Evolutionary conservation across 2,329 filamentous ascomycete species (phyloP).

Genomic region (Colletotrichum chrysophilum): DNA sequence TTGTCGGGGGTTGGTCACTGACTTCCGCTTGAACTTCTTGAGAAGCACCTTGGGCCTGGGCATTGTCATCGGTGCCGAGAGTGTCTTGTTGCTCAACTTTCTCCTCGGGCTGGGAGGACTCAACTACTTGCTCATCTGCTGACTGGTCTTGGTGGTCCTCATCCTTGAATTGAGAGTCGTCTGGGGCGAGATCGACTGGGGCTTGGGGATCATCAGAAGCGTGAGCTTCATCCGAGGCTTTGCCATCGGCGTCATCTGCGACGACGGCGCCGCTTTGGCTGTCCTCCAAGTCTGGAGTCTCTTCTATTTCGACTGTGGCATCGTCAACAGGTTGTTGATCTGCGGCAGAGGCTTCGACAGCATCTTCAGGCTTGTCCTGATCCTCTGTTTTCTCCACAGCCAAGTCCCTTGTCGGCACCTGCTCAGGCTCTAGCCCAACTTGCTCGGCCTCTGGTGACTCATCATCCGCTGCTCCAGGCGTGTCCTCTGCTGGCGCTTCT

Average conservation of each 20-base stretch:
- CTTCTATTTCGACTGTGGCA: neutral
- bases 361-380: neutral
- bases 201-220: neutral
- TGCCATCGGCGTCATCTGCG: neutral
- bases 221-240: neutral
- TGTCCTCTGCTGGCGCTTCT: neutral
- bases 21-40: constrained; percentile 8
- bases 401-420: neutral
- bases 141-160: neutral
- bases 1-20: constrained; percentile 5
- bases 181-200: neutral
- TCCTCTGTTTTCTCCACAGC: neutral
- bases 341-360: neutral
- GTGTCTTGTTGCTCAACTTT: neutral
- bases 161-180: neutral
- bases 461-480: neutral
- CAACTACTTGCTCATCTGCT: neutral
- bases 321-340: neutral
- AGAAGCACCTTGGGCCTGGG: constrained; percentile 37
- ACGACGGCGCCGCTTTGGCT: neutral
- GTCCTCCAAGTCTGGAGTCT: neutral
- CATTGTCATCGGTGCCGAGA: neutral
- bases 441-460: neutral
- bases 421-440: neutral
- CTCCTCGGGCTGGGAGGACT: neutral